Conservation (phyloP, 2,329 filamentous ascomycete species). For the Pochonia chlamydosporia region DNA sequence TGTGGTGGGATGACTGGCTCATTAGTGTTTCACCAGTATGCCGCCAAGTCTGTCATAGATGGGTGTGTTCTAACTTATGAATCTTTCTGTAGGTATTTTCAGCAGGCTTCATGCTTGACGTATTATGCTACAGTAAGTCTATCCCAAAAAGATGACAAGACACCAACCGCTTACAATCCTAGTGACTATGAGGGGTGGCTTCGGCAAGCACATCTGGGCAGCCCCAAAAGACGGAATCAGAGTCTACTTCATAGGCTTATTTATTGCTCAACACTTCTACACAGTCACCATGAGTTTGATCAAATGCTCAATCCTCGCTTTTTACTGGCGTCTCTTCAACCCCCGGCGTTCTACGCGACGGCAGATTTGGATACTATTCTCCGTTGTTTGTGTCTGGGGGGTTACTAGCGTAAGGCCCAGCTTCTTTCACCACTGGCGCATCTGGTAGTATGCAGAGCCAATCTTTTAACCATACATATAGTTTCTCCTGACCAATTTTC, state of each 20-base stretch:
- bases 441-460: no score
- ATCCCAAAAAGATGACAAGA: background rate
- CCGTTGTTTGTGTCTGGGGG: background rate
- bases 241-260: conserved; percentile 2
- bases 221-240: conserved; percentile 3
- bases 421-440: no score
- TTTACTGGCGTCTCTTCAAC: conserved; percentile 11
- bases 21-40: conserved; percentile 7
- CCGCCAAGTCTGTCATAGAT: no score
- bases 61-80: no score
- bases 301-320: conserved; percentile 8
- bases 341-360: background rate
- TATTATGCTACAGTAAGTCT: background rate
- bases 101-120: background rate
- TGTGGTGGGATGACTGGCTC: conserved; percentile 10
- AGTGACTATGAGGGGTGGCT: conserved; percentile 11
- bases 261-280: conserved; percentile 7
- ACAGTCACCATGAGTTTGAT: conserved; percentile 4
- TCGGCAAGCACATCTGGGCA: conserved; percentile 10
- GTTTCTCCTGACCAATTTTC: conserved; percentile 10
- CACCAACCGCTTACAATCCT: background rate
- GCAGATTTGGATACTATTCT: conserved; percentile 1
- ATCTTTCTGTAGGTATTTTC: conserved; percentile 1
- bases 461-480: no score
- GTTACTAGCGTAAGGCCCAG: background rate